Percentiles rank a stretch among this genome's conserved stretches.
phyloP scores from a whole-genome alignment of 108 stramenopile species.

The Fistulifera solaris region DNA sequence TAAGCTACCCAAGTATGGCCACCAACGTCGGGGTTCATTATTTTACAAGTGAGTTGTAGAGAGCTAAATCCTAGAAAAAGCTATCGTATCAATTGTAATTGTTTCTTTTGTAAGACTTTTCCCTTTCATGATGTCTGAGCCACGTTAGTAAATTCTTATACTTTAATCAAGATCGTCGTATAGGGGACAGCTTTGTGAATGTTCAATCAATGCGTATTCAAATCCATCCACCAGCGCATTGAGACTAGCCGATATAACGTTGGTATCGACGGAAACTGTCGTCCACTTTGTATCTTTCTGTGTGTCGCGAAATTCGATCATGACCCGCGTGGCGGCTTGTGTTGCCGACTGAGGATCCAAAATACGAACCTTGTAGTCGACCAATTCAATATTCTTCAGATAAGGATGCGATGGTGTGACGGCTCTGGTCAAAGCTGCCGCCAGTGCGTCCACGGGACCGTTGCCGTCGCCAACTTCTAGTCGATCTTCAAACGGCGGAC shows the following conservation, averaged over 20 bases:
- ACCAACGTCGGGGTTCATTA: too few species aligned
- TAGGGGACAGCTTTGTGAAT: conserved; percentile 28
- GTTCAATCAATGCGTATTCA: conserved; percentile 84
- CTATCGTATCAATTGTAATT: too few species aligned
- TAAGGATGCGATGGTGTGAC: conserved; percentile 70
- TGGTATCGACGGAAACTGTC: conserved; percentile 89
- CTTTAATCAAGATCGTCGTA: conserved; percentile 21
- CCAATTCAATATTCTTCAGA: conserved; percentile 55
- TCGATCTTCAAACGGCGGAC: conserved; percentile 4
- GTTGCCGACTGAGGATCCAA: conserved; percentile 84
- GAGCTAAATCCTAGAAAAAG: too few species aligned
- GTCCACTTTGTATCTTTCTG: conserved; percentile 51
- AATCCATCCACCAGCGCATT: conserved; percentile 91
- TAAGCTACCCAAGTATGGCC: too few species aligned
- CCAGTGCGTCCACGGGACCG: conserved; percentile 90
- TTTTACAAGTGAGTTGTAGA: too few species aligned
- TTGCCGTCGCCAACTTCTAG: conserved; percentile 85
- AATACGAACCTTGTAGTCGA: conserved; percentile 95
- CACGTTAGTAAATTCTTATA: too few species aligned
- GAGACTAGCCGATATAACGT: conserved; percentile 86
- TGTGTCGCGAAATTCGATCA: conserved; percentile 68
- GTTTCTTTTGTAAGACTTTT: too few species aligned
- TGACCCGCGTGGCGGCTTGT: conserved; percentile 79
- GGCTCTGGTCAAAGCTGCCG: conserved; percentile 65
- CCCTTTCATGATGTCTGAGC: too few species aligned